A percentile compares a stretch with the other conserved stretches of the same genome.
These are phyloP conservation scores for Globisporangium parvum DNA, from an alignment of 352 stramenopile species.

Conservation along the genomic window DNA sequence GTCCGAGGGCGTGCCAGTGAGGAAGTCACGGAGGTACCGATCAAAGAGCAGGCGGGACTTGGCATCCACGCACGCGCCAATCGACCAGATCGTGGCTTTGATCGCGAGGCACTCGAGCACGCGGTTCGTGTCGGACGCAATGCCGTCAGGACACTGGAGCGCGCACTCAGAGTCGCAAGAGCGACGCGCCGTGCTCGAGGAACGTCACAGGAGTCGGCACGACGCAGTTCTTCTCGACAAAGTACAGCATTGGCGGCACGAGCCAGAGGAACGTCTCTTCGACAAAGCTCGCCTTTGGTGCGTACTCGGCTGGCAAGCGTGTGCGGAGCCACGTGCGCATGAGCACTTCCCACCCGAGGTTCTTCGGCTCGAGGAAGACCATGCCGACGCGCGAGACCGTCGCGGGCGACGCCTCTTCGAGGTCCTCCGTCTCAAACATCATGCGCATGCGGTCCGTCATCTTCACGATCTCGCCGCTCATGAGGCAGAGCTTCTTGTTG, in stretches of 20 bases:
- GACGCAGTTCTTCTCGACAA: constrained; percentile 87
- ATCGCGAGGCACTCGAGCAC: constrained; percentile 87
- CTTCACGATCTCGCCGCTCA: constrained; percentile 93
- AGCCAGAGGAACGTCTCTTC: constrained; percentile 87
- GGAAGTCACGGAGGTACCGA: constrained; percentile 71
- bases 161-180: constrained; percentile 79
- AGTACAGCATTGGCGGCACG: constrained; percentile 88
- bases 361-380: constrained; percentile 91
- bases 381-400: constrained; percentile 92
- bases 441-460: constrained; percentile 95
- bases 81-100: constrained; percentile 86
- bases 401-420: constrained; percentile 82
- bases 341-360: constrained; percentile 87
- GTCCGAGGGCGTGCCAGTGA: constrained; percentile 30
- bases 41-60: constrained; percentile 83
- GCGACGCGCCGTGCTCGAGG: constrained; percentile 84
- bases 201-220: constrained; percentile 86
- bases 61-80: constrained; percentile 89
- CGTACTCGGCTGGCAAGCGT: constrained; percentile 31
- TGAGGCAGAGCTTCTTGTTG: constrained; percentile 93
- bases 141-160: constrained; percentile 45
- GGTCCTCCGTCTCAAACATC: constrained; percentile 94
- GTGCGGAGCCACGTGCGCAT: constrained; percentile 83
- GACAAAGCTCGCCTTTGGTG: constrained; percentile 34
- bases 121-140: constrained; percentile 60